phyloP scores from a whole-genome alignment of 768 basidiomycete species.

The Leccinum incarnatum region DNA sequence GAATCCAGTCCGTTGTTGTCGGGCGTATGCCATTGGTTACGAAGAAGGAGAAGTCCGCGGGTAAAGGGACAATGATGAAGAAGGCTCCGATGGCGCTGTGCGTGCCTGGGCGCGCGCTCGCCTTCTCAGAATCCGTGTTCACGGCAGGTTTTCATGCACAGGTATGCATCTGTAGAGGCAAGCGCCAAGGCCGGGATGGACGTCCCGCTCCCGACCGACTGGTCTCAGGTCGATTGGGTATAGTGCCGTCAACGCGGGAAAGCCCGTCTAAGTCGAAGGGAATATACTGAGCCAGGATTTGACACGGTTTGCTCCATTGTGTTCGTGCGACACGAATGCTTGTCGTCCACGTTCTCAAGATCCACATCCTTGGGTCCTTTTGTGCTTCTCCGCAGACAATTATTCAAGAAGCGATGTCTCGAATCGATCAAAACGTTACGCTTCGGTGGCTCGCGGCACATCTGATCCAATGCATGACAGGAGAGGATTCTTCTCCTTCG shows the following conservation, averaged over 20 bases:
- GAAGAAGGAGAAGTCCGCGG: conserved; percentile 39
- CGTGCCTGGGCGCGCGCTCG: neutral
- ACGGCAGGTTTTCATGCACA: conserved; percentile 3
- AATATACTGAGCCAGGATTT: conserved; percentile 33
- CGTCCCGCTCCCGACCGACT: conserved; percentile 21
- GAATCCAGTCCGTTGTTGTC: conserved; percentile 17
- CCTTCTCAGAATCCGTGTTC: neutral
- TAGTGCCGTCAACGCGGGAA: conserved; percentile 10
- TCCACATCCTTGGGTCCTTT: conserved; percentile 36
- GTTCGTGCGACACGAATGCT: conserved; percentile 4
- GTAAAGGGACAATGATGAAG: conserved; percentile 45
- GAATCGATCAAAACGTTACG: conserved; percentile 35
- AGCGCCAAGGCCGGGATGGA: conserved; percentile 21
- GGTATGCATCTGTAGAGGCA: conserved; percentile 29
- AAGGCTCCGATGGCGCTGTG: conserved; percentile 44
- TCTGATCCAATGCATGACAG: conserved; percentile 13
- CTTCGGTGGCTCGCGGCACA: conserved; percentile 32
- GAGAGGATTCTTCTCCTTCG: neutral
- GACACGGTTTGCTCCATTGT: conserved; percentile 26
- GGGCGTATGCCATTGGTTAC: conserved; percentile 40
- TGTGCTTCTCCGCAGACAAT: conserved; percentile 8
- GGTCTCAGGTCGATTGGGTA: conserved; percentile 21
- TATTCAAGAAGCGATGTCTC: conserved; percentile 14
- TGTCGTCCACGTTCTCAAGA: conserved; percentile 39
- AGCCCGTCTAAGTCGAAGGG: conserved; percentile 1